phyloP scores from a whole-genome alignment of 2,329 filamentous ascomycete species.

The Blastomyces percursus region DNA sequence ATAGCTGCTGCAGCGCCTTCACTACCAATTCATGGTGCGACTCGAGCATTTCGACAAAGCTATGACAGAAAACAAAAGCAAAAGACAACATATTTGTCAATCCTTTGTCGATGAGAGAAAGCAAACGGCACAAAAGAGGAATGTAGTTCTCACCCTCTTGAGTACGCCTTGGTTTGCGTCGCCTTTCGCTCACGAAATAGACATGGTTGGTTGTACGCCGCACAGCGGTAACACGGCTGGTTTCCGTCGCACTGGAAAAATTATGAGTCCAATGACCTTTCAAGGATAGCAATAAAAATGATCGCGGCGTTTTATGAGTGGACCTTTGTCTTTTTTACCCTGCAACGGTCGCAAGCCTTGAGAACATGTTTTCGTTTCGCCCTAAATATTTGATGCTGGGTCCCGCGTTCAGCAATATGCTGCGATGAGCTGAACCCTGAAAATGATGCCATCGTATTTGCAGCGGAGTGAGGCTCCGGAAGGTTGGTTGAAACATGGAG shows the following conservation, averaged over 20 bases:
- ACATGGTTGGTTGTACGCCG: slow-evolving; percentile 34
- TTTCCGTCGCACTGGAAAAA: slow-evolving; percentile 34
- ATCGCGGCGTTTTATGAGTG: slow-evolving; percentile 12
- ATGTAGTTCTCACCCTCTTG: slow-evolving; percentile 27
- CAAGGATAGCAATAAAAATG: background rate
- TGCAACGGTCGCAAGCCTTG: slow-evolving; percentile 37
- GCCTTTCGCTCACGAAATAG: slow-evolving; percentile 36
- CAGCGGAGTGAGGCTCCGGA: slow-evolving; percentile 26
- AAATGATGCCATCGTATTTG: slow-evolving; percentile 23
- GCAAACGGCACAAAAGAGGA: background rate
- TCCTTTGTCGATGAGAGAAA: background rate
- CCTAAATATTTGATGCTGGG: slow-evolving; percentile 31
- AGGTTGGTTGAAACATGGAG: slow-evolving; percentile 24
- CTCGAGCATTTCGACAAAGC: slow-evolving; percentile 37
- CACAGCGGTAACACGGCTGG: slow-evolving; percentile 36
- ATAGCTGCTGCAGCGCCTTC: slow-evolving; percentile 33
- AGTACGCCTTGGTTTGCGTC: slow-evolving; percentile 36
- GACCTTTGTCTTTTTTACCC: slow-evolving; percentile 38
- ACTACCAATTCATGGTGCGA: slow-evolving; percentile 35
- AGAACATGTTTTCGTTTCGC: slow-evolving; percentile 37
- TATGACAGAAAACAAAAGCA: slow-evolving; percentile 13
- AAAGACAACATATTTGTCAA: slow-evolving; percentile 6
- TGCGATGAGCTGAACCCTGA: slow-evolving; percentile 23
- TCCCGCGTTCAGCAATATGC: slow-evolving; percentile 24
- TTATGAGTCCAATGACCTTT: slow-evolving; percentile 9